Evolutionary conservation across 257 asterid genomes (phyloP).

Genomic region (Rubia yunnanensis): DNA sequence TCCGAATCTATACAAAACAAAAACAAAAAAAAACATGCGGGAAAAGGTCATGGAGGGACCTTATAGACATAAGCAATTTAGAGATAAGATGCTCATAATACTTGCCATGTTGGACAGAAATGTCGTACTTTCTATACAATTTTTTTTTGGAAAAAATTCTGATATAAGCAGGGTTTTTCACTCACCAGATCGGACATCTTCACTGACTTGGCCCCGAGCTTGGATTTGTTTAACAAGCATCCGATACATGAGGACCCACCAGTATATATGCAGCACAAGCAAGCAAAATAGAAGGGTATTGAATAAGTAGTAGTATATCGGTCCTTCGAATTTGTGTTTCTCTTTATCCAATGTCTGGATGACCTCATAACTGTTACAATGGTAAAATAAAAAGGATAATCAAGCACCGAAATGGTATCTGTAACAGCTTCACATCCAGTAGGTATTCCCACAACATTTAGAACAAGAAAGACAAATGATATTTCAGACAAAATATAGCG

Average conservation of each 20-base stretch:
- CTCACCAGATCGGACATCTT: conserved; percentile 95
- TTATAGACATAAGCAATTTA: not conserved
- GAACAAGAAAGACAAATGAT: not conserved
- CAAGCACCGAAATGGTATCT: not conserved
- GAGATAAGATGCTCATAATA: not conserved
- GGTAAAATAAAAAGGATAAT: conserved; percentile 1
- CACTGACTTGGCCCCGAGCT: conserved; percentile 79
- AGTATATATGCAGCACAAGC: conserved; percentile 82
- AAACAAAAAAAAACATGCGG: not conserved
- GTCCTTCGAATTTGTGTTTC: conserved; percentile 49
- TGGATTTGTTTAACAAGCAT: conserved; percentile 79
- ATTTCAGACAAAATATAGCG: not conserved
- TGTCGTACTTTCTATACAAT: too few relatives aligned
- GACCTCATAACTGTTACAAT: conserved; percentile 52
- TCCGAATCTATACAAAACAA: conserved; percentile 73
- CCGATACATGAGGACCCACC: conserved; percentile 82
- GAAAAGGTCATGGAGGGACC: not conserved
- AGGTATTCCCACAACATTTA: not conserved
- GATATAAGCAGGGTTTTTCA: not conserved
- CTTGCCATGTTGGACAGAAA: not conserved
- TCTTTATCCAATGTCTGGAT: conserved; percentile 43
- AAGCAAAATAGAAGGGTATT: conserved; percentile 74
- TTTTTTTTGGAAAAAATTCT: not conserved
- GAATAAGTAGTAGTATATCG: conserved; percentile 73
- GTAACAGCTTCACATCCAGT: conserved; percentile 1